Percentiles rank a stretch among this genome's conserved stretches.
phyloP scores from a whole-genome alignment of 2,329 filamentous ascomycete species.

The Aspergillus floridensis region DNA sequence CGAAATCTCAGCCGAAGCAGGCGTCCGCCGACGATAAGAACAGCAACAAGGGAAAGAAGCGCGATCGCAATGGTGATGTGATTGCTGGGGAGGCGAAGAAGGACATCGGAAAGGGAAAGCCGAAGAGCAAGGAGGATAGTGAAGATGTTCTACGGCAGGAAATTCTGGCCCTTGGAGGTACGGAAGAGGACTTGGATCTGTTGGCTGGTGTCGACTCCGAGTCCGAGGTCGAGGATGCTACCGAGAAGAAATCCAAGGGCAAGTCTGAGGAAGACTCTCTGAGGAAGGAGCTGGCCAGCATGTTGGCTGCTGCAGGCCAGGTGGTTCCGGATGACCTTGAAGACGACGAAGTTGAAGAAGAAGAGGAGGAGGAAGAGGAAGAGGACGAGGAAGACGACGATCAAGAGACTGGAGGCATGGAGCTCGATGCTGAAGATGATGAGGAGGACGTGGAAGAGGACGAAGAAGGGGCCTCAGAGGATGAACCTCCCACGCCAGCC shows the following conservation, averaged over 20 bases:
- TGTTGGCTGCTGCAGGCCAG: conserved; percentile 37
- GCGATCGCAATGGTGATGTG: conserved; percentile 47
- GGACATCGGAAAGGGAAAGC: conserved; percentile 19
- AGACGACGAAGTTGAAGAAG: conserved; percentile 30
- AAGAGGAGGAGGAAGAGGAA: conserved; percentile 37
- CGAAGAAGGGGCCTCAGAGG: conserved; percentile 30
- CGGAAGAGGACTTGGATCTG: conserved; percentile 49
- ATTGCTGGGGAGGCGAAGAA: conserved; percentile 39
- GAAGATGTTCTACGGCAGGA: conserved; percentile 42
- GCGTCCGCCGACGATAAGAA: conserved; percentile 24
- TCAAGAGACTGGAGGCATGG: conserved; percentile 27
- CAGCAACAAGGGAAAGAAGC: conserved; percentile 41
- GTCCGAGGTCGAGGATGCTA: conserved; percentile 43
- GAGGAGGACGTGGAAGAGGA: conserved; percentile 29
- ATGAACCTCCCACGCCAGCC: conserved; percentile 19
- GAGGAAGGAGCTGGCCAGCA: conserved; percentile 40
- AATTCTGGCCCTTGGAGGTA: conserved; percentile 48
- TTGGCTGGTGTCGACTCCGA: conserved; percentile 46
- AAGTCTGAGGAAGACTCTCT: conserved; percentile 36
- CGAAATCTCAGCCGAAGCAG: conserved; percentile 20
- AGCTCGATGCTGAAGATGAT: conserved; percentile 31
- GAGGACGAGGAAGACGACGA: conserved; percentile 33
- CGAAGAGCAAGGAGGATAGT: conserved; percentile 20
- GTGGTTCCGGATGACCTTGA: conserved; percentile 36
- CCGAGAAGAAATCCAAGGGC: conserved; percentile 23